Conservation (phyloP, 805 yeast species). For the Ogataea siamensis region DNA sequence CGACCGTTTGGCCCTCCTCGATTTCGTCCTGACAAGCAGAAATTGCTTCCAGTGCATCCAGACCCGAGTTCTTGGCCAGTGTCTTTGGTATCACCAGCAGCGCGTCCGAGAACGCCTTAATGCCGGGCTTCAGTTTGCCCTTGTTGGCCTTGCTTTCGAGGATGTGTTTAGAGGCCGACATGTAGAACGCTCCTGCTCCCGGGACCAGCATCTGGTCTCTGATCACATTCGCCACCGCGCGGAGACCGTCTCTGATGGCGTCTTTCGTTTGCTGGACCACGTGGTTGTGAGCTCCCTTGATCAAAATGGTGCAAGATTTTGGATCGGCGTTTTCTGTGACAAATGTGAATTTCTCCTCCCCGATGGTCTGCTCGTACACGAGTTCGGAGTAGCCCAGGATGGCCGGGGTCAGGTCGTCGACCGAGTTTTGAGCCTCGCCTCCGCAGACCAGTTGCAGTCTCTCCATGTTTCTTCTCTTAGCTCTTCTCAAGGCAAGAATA, state of each 20-base stretch:
- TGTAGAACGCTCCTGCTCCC: conserved; percentile 95
- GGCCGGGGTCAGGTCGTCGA: conserved; percentile 81
- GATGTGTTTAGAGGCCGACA: conserved; percentile 74
- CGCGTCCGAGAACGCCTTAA: conserved; percentile 92
- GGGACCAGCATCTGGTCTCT: conserved; percentile 85
- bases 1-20: conserved; percentile 77
- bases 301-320: conserved; percentile 84
- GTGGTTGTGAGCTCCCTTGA: conserved; percentile 91
- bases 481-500: conserved; percentile 93
- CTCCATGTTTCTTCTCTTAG: conserved; percentile 99
- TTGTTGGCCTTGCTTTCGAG: conserved; percentile 56
- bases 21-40: conserved; percentile 88
- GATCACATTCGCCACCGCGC: conserved; percentile 90
- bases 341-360: conserved; percentile 97
- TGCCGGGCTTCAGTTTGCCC: conserved; percentile 88
- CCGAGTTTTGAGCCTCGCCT: conserved; percentile 97
- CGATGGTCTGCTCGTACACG: conserved; percentile 89
- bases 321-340: conserved; percentile 89
- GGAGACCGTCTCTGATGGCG: conserved; percentile 94
- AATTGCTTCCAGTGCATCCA: conserved; percentile 86
- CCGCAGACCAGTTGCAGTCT: conserved; percentile 94
- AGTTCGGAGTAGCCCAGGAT: conserved; percentile 86
- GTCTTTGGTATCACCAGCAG: conserved; percentile 91
- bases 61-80: conserved; percentile 86
- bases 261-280: conserved; percentile 90